Conservation (phyloP, 2,329 filamentous ascomycete species). For the Cladosporium colombiae region DNA sequence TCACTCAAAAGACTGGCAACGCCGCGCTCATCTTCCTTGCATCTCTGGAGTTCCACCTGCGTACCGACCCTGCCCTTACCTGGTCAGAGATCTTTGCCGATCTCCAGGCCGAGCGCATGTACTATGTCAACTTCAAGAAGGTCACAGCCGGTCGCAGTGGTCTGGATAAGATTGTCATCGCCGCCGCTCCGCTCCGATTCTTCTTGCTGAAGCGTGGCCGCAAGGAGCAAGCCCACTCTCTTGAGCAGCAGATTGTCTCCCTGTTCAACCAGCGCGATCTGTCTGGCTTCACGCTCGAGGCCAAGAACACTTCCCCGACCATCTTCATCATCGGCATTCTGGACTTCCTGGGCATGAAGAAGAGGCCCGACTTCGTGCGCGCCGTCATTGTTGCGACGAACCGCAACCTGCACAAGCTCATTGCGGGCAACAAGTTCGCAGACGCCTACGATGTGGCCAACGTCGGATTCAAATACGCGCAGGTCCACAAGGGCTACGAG, state of each 20-base stretch:
- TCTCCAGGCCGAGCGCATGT: constrained; percentile 44
- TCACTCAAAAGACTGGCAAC: constrained; percentile 39
- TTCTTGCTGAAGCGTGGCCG: constrained; percentile 39
- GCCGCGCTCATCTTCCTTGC: constrained; percentile 48
- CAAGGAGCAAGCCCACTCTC: constrained; percentile 41
- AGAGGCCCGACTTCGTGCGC: constrained; percentile 42
- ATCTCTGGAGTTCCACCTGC: constrained; percentile 47
- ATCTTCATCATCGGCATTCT: constrained; percentile 47
- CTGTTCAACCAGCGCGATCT: constrained; percentile 41
- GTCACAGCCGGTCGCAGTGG: constrained; percentile 31
- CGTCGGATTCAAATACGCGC: constrained; percentile 47
- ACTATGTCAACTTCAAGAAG: constrained; percentile 40
- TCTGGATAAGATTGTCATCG: constrained; percentile 37
- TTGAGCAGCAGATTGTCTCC: constrained; percentile 30
- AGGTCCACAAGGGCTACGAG: constrained; percentile 46
- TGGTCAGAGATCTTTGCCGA: constrained; percentile 47
- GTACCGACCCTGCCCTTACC: constrained; percentile 38
- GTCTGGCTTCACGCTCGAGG: constrained; percentile 34
- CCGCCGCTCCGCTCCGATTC: constrained; percentile 43
- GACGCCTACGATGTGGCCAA: constrained; percentile 48
- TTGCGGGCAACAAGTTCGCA: constrained; percentile 43
- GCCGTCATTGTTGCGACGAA: constrained; percentile 45
- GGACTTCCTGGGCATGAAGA: constrained; percentile 41
- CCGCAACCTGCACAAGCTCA: constrained; percentile 37
- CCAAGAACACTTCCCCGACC: constrained; percentile 32